A percentile compares a stretch with the other conserved stretches of the same genome.
These are phyloP conservation scores for Aureobasidium subglaciale DNA, from an alignment of 2,329 filamentous ascomycete genomes.

Conservation along the genomic window DNA sequence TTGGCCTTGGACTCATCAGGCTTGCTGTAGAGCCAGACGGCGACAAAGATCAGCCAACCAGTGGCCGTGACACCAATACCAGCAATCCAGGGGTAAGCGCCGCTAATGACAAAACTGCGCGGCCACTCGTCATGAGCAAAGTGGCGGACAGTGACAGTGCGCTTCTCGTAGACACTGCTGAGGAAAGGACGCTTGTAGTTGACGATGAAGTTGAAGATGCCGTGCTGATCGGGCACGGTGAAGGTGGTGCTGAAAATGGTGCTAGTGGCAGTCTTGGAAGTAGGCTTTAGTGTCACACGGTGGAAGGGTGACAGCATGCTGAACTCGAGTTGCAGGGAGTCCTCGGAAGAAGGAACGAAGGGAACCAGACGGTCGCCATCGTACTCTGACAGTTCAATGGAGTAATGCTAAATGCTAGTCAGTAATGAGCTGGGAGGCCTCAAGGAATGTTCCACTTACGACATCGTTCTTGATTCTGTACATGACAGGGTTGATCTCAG, in stretches of 20 bases:
- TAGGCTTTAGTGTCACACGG: slow-evolving; percentile 64
- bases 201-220: slow-evolving; percentile 96
- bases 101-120: slow-evolving; percentile 80
- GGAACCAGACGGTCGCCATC: slow-evolving; percentile 65
- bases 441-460: slow-evolving; percentile 50
- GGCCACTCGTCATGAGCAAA: slow-evolving; percentile 97
- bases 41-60: slow-evolving; percentile 79
- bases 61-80: slow-evolving; percentile 77
- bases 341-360: slow-evolving; percentile 61
- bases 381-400: slow-evolving; percentile 85
- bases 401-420: slow-evolving; percentile 58
- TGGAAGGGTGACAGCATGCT: slow-evolving; percentile 98
- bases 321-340: slow-evolving; percentile 89
- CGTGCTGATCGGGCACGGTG: slow-evolving; percentile 88
- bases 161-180: slow-evolving; percentile 85
- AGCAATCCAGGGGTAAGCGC: slow-evolving; percentile 89
- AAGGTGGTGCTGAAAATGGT: slow-evolving; percentile 71
- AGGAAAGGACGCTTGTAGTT: slow-evolving; percentile 96
- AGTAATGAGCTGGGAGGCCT: neutral
- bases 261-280: slow-evolving; percentile 54
- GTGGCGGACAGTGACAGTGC: slow-evolving; percentile 88
- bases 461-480: slow-evolving; percentile 97
- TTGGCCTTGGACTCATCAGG: slow-evolving; percentile 43
- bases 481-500: slow-evolving; percentile 67
- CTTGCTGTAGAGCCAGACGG: slow-evolving; percentile 76